These are phyloP conservation scores for Cetraspora pellucida DNA, from an alignment of 192 early-diverging fungal genomes.

Conservation along the genomic window DNA sequence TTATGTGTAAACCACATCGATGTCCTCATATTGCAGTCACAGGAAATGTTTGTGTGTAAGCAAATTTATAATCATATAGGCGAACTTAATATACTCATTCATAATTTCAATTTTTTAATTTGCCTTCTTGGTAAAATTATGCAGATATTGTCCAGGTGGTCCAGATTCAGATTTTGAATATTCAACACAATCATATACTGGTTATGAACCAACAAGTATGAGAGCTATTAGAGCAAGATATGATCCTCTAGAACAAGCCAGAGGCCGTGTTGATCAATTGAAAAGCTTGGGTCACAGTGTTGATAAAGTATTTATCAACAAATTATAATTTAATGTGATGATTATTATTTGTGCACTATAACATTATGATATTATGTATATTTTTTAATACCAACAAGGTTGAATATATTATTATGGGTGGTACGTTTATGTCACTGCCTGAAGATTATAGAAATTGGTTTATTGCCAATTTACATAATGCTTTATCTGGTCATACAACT, in stretches of 20 bases:
- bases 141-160: slow-evolving; percentile 91
- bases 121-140: not conserved
- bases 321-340: no score
- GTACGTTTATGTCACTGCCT: slow-evolving; percentile 96
- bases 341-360: no score
- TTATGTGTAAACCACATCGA: slow-evolving; percentile 96
- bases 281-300: slow-evolving; percentile 91
- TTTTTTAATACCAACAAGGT: slow-evolving; percentile 55
- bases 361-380: no score
- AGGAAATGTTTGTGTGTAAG: slow-evolving; percentile 97
- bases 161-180: slow-evolving; percentile 99
- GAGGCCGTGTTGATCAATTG: slow-evolving; percentile 93
- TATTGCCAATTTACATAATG: slow-evolving; percentile 94
- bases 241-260: slow-evolving; percentile 94
- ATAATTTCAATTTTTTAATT: not conserved
- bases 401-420: slow-evolving; percentile 99
- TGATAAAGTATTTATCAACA: slow-evolving; percentile 64
- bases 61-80: slow-evolving; percentile 15
- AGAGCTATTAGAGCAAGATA: slow-evolving; percentile 98
- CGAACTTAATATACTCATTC: not conserved
- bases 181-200: slow-evolving; percentile 99
- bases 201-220: slow-evolving; percentile 99
- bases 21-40: slow-evolving; percentile 99
- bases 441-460: slow-evolving; percentile 99
- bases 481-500: slow-evolving; percentile 89